These are phyloP conservation scores for Castanopsis chinensis DNA, from an alignment of 306 rosid genomes.

Conservation along the genomic window DNA sequence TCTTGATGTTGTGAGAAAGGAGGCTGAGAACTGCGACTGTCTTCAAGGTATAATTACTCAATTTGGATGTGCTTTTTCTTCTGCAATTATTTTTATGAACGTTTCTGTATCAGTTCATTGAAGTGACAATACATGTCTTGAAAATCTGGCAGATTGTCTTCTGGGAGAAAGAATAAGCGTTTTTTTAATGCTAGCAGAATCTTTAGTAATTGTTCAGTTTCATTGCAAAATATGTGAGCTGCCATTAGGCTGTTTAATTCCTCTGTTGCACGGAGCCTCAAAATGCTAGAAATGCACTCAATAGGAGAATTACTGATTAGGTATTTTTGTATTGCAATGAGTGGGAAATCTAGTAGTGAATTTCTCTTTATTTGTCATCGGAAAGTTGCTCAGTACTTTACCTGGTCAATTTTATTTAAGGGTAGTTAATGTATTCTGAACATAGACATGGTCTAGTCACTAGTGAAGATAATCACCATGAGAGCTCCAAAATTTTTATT, in stretches of 20 bases:
- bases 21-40: slow-evolving; percentile 60
- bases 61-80: neutral
- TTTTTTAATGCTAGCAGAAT: neutral
- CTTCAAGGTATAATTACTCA: slow-evolving; percentile 38
- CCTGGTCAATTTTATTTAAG: neutral
- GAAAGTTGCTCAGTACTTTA: neutral
- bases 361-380: neutral
- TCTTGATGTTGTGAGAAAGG: slow-evolving; percentile 56
- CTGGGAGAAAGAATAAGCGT: neutral
- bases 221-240: neutral
- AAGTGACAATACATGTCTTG: neutral
- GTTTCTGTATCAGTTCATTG: neutral
- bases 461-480: neutral
- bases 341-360: neutral
- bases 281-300: neutral
- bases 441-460: neutral
- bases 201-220: neutral
- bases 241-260: neutral
- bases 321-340: neutral
- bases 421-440: neutral
- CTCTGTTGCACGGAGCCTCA: neutral
- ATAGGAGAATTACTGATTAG: neutral
- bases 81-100: neutral
- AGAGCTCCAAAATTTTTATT: neutral
- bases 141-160: neutral